Evolutionary conservation across 1,139 yeast species (phyloP), one percentile per base, ranked within the genome.

Genomic region (Taiozyma onychis): DNA sequence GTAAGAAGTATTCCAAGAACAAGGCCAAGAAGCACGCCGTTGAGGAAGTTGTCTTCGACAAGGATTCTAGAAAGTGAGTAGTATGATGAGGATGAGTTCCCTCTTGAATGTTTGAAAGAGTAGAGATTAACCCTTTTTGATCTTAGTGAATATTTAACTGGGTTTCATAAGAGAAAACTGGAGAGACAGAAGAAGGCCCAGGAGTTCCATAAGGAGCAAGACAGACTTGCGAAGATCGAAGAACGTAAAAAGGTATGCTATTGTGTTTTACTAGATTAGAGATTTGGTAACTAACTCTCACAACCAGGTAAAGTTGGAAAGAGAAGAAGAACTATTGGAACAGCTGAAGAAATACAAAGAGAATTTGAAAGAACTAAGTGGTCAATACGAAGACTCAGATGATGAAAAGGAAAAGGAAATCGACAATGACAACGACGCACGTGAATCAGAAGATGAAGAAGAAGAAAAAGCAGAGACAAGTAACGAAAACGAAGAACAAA

Each of bases 81-180:
- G 30, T 27, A n/a, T 16, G 16, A 16, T 11, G 30, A 18, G 32
- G 18, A 9, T 42, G 43, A 21, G 1, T 22, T 10, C 16, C 10
- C 6, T 39, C 18, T 18, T 18, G 2, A 18, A 18, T 6, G 16
- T 14, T 30, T 39, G 11, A 11, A 13, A 22, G 16, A 16, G 8
- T 6, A 27, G 21, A 32, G 16, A 44, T 7, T 28, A 37, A 32
- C 11, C 16, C 10, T 27, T n/a, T 28, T 11, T 30, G 34, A 3
- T 18, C 3, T 27, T 34, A 67, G 74, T 39, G 96, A 91, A 54
- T 93, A 84, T 67, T 73, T 93, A 59, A 93, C 97, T 1, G 99
- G 99, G 35, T 93, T 93, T 66, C 99, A 93, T 67, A 93, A 93
- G 70, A 79, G 99, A 63, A 93, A 93, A 67, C 65, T 91, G 22